These are phyloP conservation scores for Tetracladium setigerum DNA, from an alignment of 495 filamentous ascomycete species.

Conservation along the genomic window DNA sequence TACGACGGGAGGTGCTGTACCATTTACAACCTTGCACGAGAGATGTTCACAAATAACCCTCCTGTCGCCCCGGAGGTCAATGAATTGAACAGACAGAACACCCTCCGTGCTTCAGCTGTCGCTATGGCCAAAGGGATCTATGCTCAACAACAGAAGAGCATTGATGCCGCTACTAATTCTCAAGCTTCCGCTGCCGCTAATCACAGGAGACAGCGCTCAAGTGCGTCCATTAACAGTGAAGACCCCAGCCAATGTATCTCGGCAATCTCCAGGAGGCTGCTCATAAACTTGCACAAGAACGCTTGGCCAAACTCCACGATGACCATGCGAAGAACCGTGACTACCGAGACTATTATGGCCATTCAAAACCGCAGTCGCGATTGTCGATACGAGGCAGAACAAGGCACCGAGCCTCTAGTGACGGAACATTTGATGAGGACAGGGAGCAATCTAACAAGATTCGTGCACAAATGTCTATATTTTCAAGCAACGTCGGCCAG, in stretches of 20 bases:
- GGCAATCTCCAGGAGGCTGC: conserved; percentile 68
- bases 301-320: conserved; percentile 70
- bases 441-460: conserved; percentile 62
- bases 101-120: conserved; percentile 70
- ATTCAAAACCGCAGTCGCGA: conserved; percentile 37
- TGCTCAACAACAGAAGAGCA: conserved; percentile 49
- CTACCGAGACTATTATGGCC: conserved; percentile 69
- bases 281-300: conserved; percentile 74
- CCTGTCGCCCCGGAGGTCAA: conserved; percentile 65
- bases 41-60: conserved; percentile 70
- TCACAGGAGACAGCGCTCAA: conserved; percentile 27
- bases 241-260: conserved; percentile 19
- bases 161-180: conserved; percentile 34
- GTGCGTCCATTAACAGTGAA: conserved; percentile 11
- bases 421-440: conserved; percentile 58
- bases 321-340: conserved; percentile 49
- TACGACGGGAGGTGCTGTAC: conserved; percentile 19
- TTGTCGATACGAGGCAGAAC: conserved; percentile 43
- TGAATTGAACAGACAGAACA: conserved; percentile 61
- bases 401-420: conserved; percentile 61
- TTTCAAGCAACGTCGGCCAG: conserved; percentile 57
- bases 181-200: conserved; percentile 25
- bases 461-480: conserved; percentile 69
- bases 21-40: conserved; percentile 43
- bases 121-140: conserved; percentile 89